A percentile compares a stretch with the other conserved stretches of the same genome.
Conservation (phyloP, 768 basidiomycete genomes). For the Suillus subluteus region DNA sequence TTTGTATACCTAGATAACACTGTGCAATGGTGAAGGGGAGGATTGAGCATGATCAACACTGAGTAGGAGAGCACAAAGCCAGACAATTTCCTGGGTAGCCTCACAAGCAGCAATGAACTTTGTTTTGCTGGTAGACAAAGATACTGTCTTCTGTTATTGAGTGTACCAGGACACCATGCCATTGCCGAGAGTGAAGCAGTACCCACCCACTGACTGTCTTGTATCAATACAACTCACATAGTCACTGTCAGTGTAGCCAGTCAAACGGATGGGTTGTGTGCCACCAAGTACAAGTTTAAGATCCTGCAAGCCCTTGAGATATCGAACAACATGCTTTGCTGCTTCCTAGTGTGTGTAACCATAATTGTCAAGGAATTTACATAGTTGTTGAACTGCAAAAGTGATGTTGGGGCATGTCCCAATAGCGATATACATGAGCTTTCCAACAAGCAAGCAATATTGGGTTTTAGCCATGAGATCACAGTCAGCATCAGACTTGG, state of each 20-base stretch:
- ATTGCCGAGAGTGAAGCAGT: too few species aligned
- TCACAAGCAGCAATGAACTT: conserved; percentile 28
- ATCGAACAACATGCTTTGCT: conserved; percentile 22
- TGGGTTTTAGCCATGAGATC: too few species aligned
- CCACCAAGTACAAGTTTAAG: background rate
- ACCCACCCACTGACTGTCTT: too few species aligned
- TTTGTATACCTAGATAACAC: too few species aligned
- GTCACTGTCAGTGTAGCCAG: conserved; percentile 29
- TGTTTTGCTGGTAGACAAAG: too few species aligned
- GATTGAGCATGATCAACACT: conserved; percentile 13
- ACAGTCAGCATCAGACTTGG: too few species aligned
- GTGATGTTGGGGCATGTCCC: conserved; percentile 24
- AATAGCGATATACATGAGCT: conserved; percentile 8
- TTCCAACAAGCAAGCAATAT: too few species aligned
- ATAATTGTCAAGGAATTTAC: conserved; percentile 34
- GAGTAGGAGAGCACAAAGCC: conserved; percentile 30
- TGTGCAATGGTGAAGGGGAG: conserved; percentile 13
- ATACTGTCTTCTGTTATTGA: too few species aligned
- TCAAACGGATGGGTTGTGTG: background rate
- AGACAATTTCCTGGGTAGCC: conserved; percentile 25
- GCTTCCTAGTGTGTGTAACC: conserved; percentile 30
- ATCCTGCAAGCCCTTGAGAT: conserved; percentile 14
- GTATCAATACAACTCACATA: conserved; percentile 27
- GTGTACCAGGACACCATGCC: too few species aligned
- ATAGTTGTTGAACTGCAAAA: conserved; percentile 27